These are phyloP conservation scores for Kluyveromyces sp. DNA, from an alignment of 1,139 yeast species.

Conservation along the genomic window DNA sequence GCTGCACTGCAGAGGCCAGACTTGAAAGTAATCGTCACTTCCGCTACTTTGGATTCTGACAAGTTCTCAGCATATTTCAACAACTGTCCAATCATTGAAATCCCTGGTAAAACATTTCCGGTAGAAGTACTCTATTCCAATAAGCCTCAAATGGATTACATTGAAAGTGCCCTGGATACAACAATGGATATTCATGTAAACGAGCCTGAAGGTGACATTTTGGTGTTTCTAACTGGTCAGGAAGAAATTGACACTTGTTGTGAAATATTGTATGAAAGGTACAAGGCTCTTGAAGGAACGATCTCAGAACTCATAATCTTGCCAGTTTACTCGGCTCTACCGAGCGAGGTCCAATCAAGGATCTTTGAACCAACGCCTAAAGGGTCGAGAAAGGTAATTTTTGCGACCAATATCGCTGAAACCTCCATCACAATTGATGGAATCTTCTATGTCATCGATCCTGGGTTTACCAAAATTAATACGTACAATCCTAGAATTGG, in stretches of 20 bases:
- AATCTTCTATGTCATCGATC: constrained; percentile 79
- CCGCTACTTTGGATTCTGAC: constrained; percentile 84
- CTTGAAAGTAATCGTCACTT: constrained; percentile 73
- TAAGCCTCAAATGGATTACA: constrained; percentile 79
- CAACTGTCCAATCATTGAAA: constrained; percentile 70
- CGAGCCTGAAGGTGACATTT: constrained; percentile 73
- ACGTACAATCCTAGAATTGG: constrained; percentile 77
- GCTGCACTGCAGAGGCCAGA: constrained; percentile 68
- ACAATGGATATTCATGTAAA: constrained; percentile 76
- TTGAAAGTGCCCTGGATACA: constrained; percentile 73
- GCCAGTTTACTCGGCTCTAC: constrained; percentile 91
- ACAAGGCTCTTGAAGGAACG: constrained; percentile 57
- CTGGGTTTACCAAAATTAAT: constrained; percentile 88
- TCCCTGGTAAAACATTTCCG: constrained; percentile 87
- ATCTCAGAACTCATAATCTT: constrained; percentile 63
- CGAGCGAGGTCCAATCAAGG: constrained; percentile 70
- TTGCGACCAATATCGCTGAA: constrained; percentile 95
- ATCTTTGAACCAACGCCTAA: constrained; percentile 87
- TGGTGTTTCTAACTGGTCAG: constrained; percentile 83
- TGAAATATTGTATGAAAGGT: constrained; percentile 61
- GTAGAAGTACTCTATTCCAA: constrained; percentile 73
- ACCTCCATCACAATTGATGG: constrained; percentile 95
- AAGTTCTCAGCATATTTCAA: constrained; percentile 76
- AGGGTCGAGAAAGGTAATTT: constrained; percentile 72
- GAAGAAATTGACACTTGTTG: constrained; percentile 91